A percentile compares a stretch with the other conserved stretches of the same genome.
These are phyloP conservation scores for Eucalyptus tenuipes DNA, from an alignment of 345 rosid species.

Conservation along the genomic window DNA sequence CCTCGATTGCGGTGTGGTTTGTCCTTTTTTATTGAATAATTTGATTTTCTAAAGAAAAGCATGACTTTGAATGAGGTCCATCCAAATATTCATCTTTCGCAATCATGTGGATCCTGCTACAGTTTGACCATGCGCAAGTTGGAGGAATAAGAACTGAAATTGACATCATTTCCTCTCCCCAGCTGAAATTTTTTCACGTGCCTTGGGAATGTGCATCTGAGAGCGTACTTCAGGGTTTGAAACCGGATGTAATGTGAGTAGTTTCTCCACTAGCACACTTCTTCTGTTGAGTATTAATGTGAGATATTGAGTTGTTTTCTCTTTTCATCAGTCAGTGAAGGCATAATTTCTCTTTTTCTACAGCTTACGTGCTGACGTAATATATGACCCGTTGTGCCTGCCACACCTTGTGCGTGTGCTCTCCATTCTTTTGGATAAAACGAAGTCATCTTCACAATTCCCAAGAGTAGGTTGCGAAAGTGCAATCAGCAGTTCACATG, in stretches of 20 bases:
- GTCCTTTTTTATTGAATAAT: neutral
- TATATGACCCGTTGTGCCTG: conserved; percentile 63
- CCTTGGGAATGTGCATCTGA: neutral
- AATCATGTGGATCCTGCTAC: neutral
- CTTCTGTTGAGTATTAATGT: neutral
- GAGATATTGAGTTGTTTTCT: neutral
- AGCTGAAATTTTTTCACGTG: neutral
- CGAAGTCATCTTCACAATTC: neutral
- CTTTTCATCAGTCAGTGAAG: neutral
- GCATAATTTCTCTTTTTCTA: neutral
- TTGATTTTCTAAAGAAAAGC: neutral
- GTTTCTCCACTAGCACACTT: neutral
- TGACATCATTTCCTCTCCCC: neutral
- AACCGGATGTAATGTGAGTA: neutral
- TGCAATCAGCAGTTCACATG: neutral
- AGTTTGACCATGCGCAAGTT: neutral
- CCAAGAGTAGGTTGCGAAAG: neutral
- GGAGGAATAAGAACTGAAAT: neutral
- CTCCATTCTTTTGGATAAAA: conserved; percentile 29
- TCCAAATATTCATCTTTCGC: neutral
- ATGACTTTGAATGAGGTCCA: neutral
- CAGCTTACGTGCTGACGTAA: conserved; percentile 81
- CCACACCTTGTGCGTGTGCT: conserved; percentile 59
- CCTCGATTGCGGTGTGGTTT: neutral
- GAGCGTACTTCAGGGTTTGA: neutral